A percentile compares a stretch with the other conserved stretches of the same genome.
Conservation (phyloP, 1,139 yeast species). For the Geotrichum fermentans region DNA sequence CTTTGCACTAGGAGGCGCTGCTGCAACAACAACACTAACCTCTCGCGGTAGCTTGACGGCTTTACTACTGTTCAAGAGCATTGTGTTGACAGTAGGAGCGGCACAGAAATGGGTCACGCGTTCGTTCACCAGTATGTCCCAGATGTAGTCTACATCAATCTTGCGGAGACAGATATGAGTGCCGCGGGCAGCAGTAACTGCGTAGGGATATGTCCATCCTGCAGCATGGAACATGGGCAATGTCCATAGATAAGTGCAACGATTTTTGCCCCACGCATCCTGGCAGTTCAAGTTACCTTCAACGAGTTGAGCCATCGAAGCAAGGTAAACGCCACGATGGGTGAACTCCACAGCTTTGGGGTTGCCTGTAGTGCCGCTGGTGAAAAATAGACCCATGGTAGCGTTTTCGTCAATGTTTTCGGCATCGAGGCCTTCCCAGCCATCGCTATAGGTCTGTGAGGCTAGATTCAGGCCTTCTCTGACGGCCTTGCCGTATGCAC, state of each 20-base stretch:
- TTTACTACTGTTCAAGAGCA: slow-evolving; percentile 35
- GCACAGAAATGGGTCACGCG: slow-evolving; percentile 39
- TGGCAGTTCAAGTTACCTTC: slow-evolving; percentile 37
- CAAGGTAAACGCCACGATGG: slow-evolving; percentile 43
- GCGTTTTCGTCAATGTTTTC: slow-evolving; percentile 34
- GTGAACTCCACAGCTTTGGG: slow-evolving; percentile 71
- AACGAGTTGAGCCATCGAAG: slow-evolving; percentile 35
- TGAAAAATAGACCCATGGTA: slow-evolving; percentile 44
- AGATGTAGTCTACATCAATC: slow-evolving; percentile 37
- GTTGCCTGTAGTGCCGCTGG: slow-evolving; percentile 73
- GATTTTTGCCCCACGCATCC: slow-evolving; percentile 30
- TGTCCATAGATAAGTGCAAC: slow-evolving; percentile 40
- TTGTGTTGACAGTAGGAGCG: slow-evolving; percentile 41
- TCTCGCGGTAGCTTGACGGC: slow-evolving; percentile 32
- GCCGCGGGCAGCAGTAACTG: slow-evolving; percentile 40
- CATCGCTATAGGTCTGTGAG: slow-evolving; percentile 14
- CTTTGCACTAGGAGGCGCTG: slow-evolving; percentile 39
- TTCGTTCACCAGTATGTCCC: slow-evolving; percentile 35
- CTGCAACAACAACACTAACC: slow-evolving; percentile 39
- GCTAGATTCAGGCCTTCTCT: slow-evolving; percentile 28
- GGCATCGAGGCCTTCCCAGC: slow-evolving; percentile 30
- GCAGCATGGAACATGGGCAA: slow-evolving; percentile 42
- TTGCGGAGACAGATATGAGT: slow-evolving; percentile 39
- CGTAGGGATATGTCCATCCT: slow-evolving; percentile 41
- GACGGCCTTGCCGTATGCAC: slow-evolving; percentile 31